Evolutionary conservation across 345 rosid genomes (phyloP).

Genomic region (Eucalyptus tenuipes): DNA sequence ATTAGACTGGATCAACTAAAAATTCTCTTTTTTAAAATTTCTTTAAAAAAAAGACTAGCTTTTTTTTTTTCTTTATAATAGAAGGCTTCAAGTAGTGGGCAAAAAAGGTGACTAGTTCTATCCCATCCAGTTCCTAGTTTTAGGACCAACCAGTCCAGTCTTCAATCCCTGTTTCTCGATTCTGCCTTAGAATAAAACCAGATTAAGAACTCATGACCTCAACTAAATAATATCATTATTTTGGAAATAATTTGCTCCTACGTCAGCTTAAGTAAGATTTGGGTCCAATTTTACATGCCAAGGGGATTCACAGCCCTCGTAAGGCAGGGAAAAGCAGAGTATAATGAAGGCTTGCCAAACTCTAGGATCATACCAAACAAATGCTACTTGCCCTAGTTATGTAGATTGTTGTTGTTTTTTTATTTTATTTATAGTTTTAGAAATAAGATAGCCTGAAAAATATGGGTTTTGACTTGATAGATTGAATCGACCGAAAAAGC

Average conservation of each 20-base stretch:
- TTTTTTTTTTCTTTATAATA: too few relatives aligned
- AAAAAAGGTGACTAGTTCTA: too few relatives aligned
- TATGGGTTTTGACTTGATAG: background rate
- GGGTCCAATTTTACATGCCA: background rate
- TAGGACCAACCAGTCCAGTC: too few relatives aligned
- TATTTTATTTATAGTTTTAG: background rate
- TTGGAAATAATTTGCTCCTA: background rate
- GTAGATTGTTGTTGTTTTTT: background rate
- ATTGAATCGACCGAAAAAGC: background rate
- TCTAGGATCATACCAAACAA: background rate
- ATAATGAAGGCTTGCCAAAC: background rate
- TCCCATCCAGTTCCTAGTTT: too few relatives aligned
- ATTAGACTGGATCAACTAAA: too few relatives aligned
- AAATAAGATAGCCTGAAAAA: background rate
- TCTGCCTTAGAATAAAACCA: fast-evolving
- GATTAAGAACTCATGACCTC: fast-evolving
- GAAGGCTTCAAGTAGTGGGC: fast-evolving
- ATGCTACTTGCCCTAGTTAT: background rate
- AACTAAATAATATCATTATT: background rate
- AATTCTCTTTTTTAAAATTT: too few relatives aligned
- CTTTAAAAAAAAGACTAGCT: too few relatives aligned
- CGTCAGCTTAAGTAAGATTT: background rate
- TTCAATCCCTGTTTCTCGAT: fast-evolving
- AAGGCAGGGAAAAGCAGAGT: background rate
- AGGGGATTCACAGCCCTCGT: background rate